A percentile compares a stretch with the other conserved stretches of the same genome.
Evolutionary conservation across 2,329 filamentous ascomycete species (phyloP).

Genomic region (Akanthomyces uredinophilus): DNA sequence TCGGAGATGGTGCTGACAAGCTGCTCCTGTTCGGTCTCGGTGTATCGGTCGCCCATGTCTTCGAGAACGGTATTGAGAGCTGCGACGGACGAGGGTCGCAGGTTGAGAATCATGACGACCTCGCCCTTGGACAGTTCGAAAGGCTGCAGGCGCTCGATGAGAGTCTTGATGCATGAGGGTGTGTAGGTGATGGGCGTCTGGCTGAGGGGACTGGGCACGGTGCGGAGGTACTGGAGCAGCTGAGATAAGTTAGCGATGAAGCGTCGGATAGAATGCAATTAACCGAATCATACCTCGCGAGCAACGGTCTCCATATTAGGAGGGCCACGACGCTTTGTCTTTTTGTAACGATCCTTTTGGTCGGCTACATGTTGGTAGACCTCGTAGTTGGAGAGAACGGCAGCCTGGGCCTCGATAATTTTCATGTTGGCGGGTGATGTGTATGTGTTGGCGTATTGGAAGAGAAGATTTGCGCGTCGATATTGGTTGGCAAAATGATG

Average conservation of each 20-base stretch:
- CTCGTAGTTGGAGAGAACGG: constrained; percentile 67
- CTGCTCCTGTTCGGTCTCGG: constrained; percentile 51
- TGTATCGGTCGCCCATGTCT: constrained; percentile 58
- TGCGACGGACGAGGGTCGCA: constrained; percentile 52
- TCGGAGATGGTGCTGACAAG: constrained; percentile 53
- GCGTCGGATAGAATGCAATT: neutral
- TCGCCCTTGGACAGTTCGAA: constrained; percentile 64
- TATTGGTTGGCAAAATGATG: neutral
- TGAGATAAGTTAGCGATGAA: constrained; percentile 24
- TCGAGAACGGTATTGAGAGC: constrained; percentile 60
- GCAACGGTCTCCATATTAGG: constrained; percentile 57
- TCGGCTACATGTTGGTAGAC: constrained; percentile 61
- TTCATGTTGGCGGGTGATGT: constrained; percentile 45
- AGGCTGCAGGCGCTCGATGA: constrained; percentile 50
- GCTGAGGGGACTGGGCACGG: constrained; percentile 50
- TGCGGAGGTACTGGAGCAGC: constrained; percentile 57
- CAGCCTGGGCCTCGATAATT: constrained; percentile 66
- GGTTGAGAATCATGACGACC: constrained; percentile 62
- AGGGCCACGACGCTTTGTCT: constrained; percentile 46
- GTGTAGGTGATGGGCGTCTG: constrained; percentile 50
- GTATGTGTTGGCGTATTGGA: too few relatives aligned
- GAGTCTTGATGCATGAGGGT: constrained; percentile 43
- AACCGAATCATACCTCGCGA: constrained; percentile 49
- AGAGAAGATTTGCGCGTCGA: neutral
- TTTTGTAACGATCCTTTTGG: constrained; percentile 48